Base-by-base conservation (phyloP, 768 basidiomycete genomes). In the Suillus ampliporus region DNA sequence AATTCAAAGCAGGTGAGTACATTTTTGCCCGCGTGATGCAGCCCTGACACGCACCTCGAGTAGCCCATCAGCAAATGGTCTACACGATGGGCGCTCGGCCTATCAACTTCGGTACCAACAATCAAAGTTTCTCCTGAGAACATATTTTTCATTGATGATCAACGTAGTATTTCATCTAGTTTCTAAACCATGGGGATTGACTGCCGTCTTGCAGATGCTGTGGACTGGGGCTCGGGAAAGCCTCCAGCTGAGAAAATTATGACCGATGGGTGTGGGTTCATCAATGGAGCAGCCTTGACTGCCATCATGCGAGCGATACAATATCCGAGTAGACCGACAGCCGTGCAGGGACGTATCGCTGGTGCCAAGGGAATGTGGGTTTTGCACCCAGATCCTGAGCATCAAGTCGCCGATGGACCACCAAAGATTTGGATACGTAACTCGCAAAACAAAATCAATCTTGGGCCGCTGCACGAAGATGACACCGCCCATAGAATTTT, bases 261-360 rank as follows among this genome's bases (percentile, higher is more conserved):
- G 83, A 89, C 89, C 0, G 89, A 91, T 66, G 89, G 89, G 0
- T 89, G 87, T 13, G 90, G 91, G 0, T 78, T 85, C 35, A 86
- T 91, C 2, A 92, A 89, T 67, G 80, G 79, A 15, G 78, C 84
- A 0, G 86, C 82, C 0, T 73, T 89, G 0, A 71, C 74, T 2
- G 61, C 66, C 0, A 85, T 89, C 7, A 77, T 76, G 34, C 69
- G 70, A 9, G 64, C 71, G 0, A 67, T 85, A 48, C 73, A 73
- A 21, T 79, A 71, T 14, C 2, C 50, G 4, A 63, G 11, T 19
- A 76, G 81, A 5, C 86, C 86, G 0, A 82, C 82, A 26, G 89
- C 84, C n/a, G 74, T 88, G 2, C 88, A 90, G 69, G 87, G 84
- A 0, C 79, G 88, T 7, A 79, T 88, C 61, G 82, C 76, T 4